A percentile compares a stretch with the other conserved stretches of the same genome.
Evolutionary conservation across 768 basidiomycete genomes (phyloP).

Genomic region (Suillus bovinus): DNA sequence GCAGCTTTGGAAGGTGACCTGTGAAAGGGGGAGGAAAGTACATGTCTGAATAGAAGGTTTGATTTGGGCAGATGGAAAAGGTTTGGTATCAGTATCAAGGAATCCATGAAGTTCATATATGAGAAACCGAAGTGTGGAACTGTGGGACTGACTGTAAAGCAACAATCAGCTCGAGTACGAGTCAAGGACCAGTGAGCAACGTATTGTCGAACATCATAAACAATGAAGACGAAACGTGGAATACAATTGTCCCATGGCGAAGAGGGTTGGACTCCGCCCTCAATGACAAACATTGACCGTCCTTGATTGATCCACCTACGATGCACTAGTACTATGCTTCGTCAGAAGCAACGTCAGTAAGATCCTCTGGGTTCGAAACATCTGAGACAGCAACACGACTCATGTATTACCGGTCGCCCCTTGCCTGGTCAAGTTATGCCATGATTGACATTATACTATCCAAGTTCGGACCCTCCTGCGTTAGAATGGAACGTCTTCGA

Average conservation of each 20-base stretch:
- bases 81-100: background rate
- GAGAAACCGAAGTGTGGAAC: background rate
- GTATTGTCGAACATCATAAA: background rate
- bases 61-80: background rate
- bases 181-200: background rate
- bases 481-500: background rate
- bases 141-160: background rate
- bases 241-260: background rate
- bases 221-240: background rate
- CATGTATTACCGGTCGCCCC: too few relatives aligned
- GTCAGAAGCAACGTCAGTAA: background rate
- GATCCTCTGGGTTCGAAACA: background rate
- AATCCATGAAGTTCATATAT: too few relatives aligned
- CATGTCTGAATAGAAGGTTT: background rate
- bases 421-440: background rate
- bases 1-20: background rate
- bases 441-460: background rate
- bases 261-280: background rate
- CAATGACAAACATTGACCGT: background rate
- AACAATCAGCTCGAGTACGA: background rate
- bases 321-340: background rate
- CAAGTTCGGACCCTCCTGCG: background rate
- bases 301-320: background rate
- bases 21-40: background rate
- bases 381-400: too few relatives aligned